Percentiles rank a stretch among this genome's conserved stretches.
Conservation (phyloP, 2,329 filamentous ascomycete species). For the Aspergillus felis region DNA sequence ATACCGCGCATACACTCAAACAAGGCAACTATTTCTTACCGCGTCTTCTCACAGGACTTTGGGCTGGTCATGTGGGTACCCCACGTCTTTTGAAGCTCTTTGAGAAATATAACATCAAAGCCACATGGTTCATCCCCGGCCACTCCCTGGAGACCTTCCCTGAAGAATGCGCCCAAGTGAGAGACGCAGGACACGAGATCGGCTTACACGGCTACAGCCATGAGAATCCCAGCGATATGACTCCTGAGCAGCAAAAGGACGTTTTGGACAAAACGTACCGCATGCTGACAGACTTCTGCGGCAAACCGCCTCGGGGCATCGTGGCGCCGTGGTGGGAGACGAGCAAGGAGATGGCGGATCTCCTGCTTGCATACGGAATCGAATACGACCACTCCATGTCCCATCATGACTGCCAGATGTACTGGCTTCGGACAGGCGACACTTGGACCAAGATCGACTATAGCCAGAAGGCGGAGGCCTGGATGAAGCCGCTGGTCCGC, state of each 20-base stretch:
- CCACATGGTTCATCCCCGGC: constrained; percentile 63
- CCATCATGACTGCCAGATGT: constrained; percentile 44
- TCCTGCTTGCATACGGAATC: constrained; percentile 42
- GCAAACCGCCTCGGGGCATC: constrained; percentile 68
- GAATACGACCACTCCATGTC: constrained; percentile 45
- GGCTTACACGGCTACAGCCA: constrained; percentile 71
- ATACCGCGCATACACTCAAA: not conserved
- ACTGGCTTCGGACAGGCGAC: constrained; percentile 43
- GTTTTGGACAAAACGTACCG: constrained; percentile 74
- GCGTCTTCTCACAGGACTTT: constrained; percentile 47
- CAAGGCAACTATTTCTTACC: not conserved
- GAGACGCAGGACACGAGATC: constrained; percentile 62
- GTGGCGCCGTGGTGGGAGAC: constrained; percentile 77
- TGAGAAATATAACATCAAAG: constrained; percentile 67
- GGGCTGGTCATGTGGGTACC: constrained; percentile 64
- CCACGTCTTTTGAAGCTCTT: constrained; percentile 66
- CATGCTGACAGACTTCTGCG: constrained; percentile 68
- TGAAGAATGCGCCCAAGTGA: constrained; percentile 59
- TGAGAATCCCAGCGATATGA: constrained; percentile 70
- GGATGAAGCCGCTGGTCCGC: constrained; percentile 49
- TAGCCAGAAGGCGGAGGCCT: constrained; percentile 38
- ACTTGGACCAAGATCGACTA: constrained; percentile 46
- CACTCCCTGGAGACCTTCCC: constrained; percentile 64
- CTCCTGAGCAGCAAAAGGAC: constrained; percentile 68
- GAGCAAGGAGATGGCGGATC: constrained; percentile 58